Percentiles rank a stretch among this genome's conserved stretches.
These are phyloP conservation scores for Elaeis oleifera DNA, from an alignment of 202 grass and related monocot species.

Conservation along the genomic window DNA sequence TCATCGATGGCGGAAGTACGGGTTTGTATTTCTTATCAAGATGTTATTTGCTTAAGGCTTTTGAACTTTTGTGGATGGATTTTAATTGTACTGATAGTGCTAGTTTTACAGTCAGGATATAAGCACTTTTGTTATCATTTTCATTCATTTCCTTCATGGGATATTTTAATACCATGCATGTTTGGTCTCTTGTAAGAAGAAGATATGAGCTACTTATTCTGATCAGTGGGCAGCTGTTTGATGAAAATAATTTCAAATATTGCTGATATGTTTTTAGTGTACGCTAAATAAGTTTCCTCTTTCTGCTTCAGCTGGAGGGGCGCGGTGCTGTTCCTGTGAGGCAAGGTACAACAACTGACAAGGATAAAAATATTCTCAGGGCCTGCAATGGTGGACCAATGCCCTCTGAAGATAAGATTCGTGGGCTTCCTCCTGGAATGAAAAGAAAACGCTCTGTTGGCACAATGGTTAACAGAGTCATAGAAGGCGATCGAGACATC, in stretches of 20 bases:
- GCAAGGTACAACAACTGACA: conserved; percentile 37
- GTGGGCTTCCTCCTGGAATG: conserved; percentile 42
- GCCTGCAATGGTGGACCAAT: conserved; percentile 27
- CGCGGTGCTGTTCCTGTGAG: conserved; percentile 32
- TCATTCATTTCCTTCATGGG: no score
- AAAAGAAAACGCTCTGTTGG: conserved; percentile 70
- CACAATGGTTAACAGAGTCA: conserved; percentile 54
- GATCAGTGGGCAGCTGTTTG: no score
- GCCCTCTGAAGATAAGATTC: conserved; percentile 56
- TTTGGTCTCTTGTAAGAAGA: no score
- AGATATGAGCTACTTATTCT: no score
- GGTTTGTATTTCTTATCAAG: conserved; percentile 43
- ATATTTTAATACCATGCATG: no score
- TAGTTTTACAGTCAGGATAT: no score
- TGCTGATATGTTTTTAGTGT: no score
- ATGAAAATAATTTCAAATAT: no score
- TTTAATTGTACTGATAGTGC: no score
- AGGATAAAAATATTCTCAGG: conserved; percentile 47
- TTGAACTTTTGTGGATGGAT: no score
- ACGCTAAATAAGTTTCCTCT: neutral
- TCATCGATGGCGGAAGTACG: conserved; percentile 54
- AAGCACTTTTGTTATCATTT: no score
- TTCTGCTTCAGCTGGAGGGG: conserved; percentile 53
- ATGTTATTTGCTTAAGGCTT: no score
- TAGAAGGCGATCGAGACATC: conserved; percentile 37